A percentile compares a stretch with the other conserved stretches of the same genome.
Conservation (phyloP, 352 stramenopile genomes). For the Globisporangium polare region DNA sequence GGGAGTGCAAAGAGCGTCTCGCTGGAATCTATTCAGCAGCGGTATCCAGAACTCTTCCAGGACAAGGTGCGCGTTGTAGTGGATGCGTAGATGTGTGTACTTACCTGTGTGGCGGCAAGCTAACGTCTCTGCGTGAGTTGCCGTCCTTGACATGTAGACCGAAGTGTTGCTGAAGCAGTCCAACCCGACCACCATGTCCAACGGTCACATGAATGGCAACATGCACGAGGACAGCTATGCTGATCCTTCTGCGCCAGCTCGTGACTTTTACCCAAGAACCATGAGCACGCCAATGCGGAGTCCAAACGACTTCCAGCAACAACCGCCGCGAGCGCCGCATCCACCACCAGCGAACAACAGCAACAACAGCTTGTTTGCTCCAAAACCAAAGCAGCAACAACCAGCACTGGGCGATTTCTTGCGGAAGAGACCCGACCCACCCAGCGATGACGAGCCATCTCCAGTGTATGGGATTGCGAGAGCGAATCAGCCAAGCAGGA, state of each 20-base stretch:
- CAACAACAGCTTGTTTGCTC: conserved; percentile 1
- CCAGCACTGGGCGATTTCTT: conserved; percentile 33
- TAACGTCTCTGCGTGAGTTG: not conserved
- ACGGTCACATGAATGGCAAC: not conserved
- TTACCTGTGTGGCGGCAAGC: not conserved
- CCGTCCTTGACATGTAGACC: not conserved
- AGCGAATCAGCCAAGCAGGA: conserved; percentile 16
- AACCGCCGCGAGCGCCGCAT: not conserved
- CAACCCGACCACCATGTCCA: not conserved
- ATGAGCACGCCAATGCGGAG: not conserved
- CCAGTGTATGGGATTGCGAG: conserved; percentile 8
- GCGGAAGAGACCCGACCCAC: conserved; percentile 23
- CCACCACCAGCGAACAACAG: not conserved
- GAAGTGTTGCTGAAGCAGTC: not conserved
- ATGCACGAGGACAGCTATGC: not conserved
- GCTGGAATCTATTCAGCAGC: conserved; percentile 31
- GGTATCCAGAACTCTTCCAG: conserved; percentile 42
- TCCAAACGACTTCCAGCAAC: not conserved
- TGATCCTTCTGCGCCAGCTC: not conserved
- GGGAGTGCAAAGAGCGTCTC: conserved; percentile 19
- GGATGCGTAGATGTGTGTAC: not conserved
- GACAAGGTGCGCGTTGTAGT: conserved; percentile 18
- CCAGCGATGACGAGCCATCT: conserved; percentile 11
- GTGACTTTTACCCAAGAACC: not conserved
- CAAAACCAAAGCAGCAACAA: conserved; percentile 4